These are phyloP conservation scores for Penicillium atrosanguineum DNA, from an alignment of 495 filamentous ascomycete species.

Conservation along the genomic window DNA sequence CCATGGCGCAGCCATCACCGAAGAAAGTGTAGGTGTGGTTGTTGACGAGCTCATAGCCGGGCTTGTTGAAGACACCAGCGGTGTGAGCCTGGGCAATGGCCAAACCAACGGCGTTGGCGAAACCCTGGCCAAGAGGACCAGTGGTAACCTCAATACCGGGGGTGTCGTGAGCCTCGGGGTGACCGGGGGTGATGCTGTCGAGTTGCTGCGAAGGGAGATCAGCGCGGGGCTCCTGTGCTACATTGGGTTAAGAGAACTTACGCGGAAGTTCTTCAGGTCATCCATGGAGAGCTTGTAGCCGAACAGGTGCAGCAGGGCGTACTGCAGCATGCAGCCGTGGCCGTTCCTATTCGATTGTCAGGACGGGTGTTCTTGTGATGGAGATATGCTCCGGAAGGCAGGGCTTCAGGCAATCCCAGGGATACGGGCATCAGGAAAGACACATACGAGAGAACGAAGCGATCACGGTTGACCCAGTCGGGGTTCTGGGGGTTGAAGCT, in stretches of 20 bases:
- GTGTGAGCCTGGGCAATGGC: constrained; percentile 93
- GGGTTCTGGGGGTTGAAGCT: constrained; percentile 99
- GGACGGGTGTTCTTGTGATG: not conserved
- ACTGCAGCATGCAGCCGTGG: constrained; percentile 98
- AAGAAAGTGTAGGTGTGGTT: constrained; percentile 98
- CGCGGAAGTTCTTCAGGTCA: constrained; percentile 92
- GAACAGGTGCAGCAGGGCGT: constrained; percentile 95
- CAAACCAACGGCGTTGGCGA: constrained; percentile 92
- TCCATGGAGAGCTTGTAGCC: constrained; percentile 84
- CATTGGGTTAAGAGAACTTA: constrained; percentile 47
- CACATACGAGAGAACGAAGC: constrained; percentile 98
- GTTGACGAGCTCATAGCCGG: constrained; percentile 84
- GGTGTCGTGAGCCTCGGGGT: constrained; percentile 95
- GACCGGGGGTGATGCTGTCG: constrained; percentile 93
- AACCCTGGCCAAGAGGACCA: constrained; percentile 93
- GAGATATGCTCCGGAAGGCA: not conserved
- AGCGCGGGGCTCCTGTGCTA: not conserved
- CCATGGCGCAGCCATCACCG: constrained; percentile 98
- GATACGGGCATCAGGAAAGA: not conserved
- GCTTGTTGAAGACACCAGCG: constrained; percentile 93
- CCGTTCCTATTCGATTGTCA: constrained; percentile 68
- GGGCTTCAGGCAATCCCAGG: not conserved
- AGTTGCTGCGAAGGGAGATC: constrained; percentile 51
- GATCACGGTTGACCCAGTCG: constrained; percentile 92
- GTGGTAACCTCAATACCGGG: constrained; percentile 97